Percentiles rank a stretch among this genome's conserved stretches.
Evolutionary conservation across 2,329 filamentous ascomycete species (phyloP).

Genomic region (Neodidymelliopsis sp.): DNA sequence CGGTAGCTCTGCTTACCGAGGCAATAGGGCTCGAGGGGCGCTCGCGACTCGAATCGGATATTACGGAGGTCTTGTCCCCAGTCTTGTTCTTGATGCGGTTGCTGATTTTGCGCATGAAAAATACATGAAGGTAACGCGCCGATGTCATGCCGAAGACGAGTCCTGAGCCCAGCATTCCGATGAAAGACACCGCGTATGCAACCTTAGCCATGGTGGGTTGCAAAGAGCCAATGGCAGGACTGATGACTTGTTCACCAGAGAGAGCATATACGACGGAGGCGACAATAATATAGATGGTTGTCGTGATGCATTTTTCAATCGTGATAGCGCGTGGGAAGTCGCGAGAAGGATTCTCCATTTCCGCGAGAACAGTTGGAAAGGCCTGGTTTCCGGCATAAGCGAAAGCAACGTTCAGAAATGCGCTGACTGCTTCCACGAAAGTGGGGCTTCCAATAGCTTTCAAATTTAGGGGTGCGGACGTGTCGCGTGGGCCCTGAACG

Average conservation of each 20-base stretch:
- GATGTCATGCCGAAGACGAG: constrained; percentile 36
- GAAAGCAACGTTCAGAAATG: constrained; percentile 39
- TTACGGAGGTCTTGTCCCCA: constrained; percentile 10
- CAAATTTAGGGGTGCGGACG: constrained; percentile 31
- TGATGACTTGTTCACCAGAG: constrained; percentile 35
- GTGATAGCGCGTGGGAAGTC: constrained; percentile 37
- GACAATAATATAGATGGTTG: constrained; percentile 31
- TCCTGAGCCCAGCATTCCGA: constrained; percentile 35
- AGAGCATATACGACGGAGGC: constrained; percentile 34
- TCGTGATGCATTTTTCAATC: constrained; percentile 36
- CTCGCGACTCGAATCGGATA: constrained; percentile 20
- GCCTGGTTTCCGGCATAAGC: constrained; percentile 40
- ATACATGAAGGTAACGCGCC: constrained; percentile 32
- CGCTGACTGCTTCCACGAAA: constrained; percentile 32
- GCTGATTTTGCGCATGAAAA: constrained; percentile 30
- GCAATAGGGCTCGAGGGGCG: constrained; percentile 25
- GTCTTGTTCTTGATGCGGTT: constrained; percentile 23
- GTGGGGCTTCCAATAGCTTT: constrained; percentile 32
- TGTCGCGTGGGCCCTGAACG: constrained; percentile 31
- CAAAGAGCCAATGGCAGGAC: constrained; percentile 33
- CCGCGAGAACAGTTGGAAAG: constrained; percentile 36
- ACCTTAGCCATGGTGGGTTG: constrained; percentile 34
- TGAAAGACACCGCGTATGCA: constrained; percentile 30
- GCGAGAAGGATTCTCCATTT: constrained; percentile 37
- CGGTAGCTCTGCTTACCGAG: constrained; percentile 24